Evolutionary conservation across 1,139 yeast species (phyloP), one percentile per base, ranked within the genome.

Genomic region (Yamadazyma conglobata): DNA sequence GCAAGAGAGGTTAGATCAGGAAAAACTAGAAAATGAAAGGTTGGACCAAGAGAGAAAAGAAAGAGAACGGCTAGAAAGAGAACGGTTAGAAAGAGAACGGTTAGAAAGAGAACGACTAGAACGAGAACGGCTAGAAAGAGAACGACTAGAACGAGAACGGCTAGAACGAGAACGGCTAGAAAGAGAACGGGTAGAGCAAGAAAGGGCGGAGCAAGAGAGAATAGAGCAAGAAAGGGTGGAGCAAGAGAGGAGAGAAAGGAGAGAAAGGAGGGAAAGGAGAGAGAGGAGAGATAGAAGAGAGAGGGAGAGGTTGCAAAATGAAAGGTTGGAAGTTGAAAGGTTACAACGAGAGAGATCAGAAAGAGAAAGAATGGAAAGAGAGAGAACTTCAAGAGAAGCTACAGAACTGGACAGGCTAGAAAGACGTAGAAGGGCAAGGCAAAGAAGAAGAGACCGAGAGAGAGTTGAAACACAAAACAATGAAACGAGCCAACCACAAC

Each of bases 201-300:
- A 18, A 25, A 18, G 11, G 10, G 18, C 7, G 10, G 24, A 19
- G 27, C 23, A 20, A 18, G 15, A 22, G 27, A 27, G 15, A 31
- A 28, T 4, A 17, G 15, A 33, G 31, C 14, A 22, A 19, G 27
- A 29, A 28, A 19, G 22, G 12, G 25, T 22, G 15, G 13, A 15
- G 33, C 16, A 11, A 25, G 27, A 27, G n/a, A 22, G 32, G 13
- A 13, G 13, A 24, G 33, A 25, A 17, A 24, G 24, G 13, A 11
- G 15, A 15, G 6, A 10, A 20, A 30, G 25, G 17, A 23, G 17
- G 19, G 13, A 17, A 31, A 25, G 18, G 22, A 14, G 22, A 32
- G 30, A 23, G 37, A 28, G 5, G 10, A 17, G 34, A 35, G 23
- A 22, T 13, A 28, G 31, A 24, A 12, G 21, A 29, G 16, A 15